Evolutionary conservation across 1,139 yeast genomes (phyloP).

Genomic region (Eremothecium cymbalariae): DNA sequence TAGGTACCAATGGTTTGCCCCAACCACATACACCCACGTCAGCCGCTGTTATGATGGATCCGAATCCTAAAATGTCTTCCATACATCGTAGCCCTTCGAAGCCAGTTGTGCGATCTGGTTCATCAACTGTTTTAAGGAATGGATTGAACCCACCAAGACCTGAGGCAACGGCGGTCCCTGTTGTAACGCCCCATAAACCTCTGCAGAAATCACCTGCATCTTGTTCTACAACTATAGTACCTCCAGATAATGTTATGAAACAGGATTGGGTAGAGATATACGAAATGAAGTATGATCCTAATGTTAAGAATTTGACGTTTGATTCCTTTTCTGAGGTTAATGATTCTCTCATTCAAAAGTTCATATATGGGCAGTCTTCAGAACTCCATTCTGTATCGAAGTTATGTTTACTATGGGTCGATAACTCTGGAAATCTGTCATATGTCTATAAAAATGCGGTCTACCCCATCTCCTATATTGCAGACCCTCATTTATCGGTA

Average conservation of each 20-base stretch:
- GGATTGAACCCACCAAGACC: no score
- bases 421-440: constrained; percentile 34
- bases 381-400: constrained; percentile 33
- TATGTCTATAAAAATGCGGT: constrained; percentile 33
- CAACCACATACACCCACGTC: no score
- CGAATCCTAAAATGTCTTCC: no score
- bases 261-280: constrained; percentile 25
- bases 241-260: constrained; percentile 15
- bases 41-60: no score
- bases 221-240: no score
- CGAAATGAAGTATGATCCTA: constrained; percentile 22
- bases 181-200: no score
- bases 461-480: constrained; percentile 22
- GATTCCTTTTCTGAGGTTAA: constrained; percentile 22
- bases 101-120: no score
- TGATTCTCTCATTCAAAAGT: constrained; percentile 22
- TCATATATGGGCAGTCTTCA: constrained; percentile 35
- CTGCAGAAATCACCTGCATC: no score
- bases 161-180: no score
- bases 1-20: constrained; percentile 2
- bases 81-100: no score
- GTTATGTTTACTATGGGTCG: constrained; percentile 34
- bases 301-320: constrained; percentile 21
- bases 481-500: constrained; percentile 60
- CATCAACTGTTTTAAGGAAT: no score